A percentile compares a stretch with the other conserved stretches of the same genome.
These are phyloP conservation scores for Phytophthora vignae DNA, from an alignment of 352 stramenopile species.

Conservation along the genomic window DNA sequence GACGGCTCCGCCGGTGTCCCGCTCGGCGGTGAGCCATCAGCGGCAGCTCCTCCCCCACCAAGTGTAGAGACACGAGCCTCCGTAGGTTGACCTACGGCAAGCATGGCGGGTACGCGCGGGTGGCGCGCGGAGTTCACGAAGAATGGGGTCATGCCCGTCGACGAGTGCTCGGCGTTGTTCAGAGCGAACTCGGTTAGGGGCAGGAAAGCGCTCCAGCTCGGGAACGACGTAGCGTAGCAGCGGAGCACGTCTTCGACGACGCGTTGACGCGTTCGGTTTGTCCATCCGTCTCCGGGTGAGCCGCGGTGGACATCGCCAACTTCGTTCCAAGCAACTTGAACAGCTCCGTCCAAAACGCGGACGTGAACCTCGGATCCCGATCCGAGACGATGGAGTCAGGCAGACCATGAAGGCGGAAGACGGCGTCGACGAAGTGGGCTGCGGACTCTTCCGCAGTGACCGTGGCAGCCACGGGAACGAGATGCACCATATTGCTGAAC, in stretches of 20 bases:
- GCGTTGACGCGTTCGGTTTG: neutral
- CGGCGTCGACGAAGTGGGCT: neutral
- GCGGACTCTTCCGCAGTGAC: neutral
- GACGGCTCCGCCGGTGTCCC: neutral
- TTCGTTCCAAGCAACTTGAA: neutral
- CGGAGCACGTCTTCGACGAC: neutral
- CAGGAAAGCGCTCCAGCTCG: neutral
- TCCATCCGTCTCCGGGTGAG: neutral
- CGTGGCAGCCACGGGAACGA: neutral
- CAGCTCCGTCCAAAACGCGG: neutral
- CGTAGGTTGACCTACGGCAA: neutral
- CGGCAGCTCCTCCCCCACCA: neutral
- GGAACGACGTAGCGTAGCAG: neutral
- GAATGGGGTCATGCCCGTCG: neutral
- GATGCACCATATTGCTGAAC: too few relatives aligned
- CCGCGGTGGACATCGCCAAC: neutral
- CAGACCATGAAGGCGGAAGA: neutral
- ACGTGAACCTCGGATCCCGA: neutral
- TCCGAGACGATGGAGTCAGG: neutral
- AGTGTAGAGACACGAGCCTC: neutral
- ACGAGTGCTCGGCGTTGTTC: constrained; percentile 1
- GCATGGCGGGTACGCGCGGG: neutral
- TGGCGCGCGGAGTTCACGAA: neutral
- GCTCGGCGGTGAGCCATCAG: too few relatives aligned
- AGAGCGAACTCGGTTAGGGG: neutral